Evolutionary conservation across 148 eudicot genomes (phyloP), one percentile per base, ranked within the genome.

Genomic region (Spergularia marina): DNA sequence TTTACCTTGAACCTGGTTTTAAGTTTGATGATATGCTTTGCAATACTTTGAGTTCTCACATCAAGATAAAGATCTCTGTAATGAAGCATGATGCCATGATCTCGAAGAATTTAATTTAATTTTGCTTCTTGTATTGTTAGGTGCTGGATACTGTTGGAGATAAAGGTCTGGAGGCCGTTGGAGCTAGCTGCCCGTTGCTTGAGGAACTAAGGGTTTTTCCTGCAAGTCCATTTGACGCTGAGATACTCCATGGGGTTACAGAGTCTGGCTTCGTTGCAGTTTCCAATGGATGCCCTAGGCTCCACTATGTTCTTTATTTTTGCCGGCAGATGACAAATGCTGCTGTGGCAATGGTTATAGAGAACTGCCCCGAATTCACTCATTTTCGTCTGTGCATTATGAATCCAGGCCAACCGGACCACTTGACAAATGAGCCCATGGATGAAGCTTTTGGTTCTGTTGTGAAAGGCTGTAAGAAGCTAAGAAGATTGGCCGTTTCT

Each of bases 191-290:
- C 74, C 89, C 89, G 15, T 78, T 84, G 53, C 94, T 93, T 13
- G 91, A 93, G 60, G 98, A 91, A 85, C 90, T 94, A 30, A 84
- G 98, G 1, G 97, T 94, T 69, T 86, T 90, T 68, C 98, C 97
- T 6, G 87, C 83, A n/a, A 87, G 84, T 30, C 98, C 98, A 4
- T 87, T 73, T 72, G 93, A 88, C 44, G 84, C 70, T 63, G 86
- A 90, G 7, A 72, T 83, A 2, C 59, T 39, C 75, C 86, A 84
- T 18, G 94, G 91, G 3, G 91, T 94, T 69, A 82, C 98, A 0
- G 97, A 91, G 52, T 41, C 80, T 14, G 98, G 98, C 40, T 83
- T 94, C 63, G 78, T 94, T 14, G 85, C 98, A 6, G 90, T 91
- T 5, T 94, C 98, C 16, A 71, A 53, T 13, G 94, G 94, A 12